Evolutionary conservation across 2,329 filamentous ascomycete genomes (phyloP).

Genomic region (Alternaria triticina): DNA sequence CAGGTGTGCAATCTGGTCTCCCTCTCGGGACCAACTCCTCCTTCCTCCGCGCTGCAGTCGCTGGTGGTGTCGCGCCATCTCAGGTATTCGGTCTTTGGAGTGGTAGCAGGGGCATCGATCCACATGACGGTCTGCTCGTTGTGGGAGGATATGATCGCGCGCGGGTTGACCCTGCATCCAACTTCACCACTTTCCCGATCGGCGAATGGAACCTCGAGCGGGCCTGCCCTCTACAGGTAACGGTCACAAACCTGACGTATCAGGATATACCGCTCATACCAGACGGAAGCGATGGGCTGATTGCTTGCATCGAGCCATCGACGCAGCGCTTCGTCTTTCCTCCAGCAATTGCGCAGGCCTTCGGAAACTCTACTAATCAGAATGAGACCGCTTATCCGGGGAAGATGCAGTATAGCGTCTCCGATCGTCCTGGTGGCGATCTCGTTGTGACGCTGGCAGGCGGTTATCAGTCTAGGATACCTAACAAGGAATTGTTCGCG

Average conservation of each 20-base stretch:
- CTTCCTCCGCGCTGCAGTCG: slow-evolving; percentile 14
- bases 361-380: not conserved
- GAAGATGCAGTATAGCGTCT: slow-evolving; percentile 7
- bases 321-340: slow-evolving; percentile 12
- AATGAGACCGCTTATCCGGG: slow-evolving; percentile 6
- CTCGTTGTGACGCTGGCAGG: slow-evolving; percentile 6
- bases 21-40: slow-evolving; percentile 17
- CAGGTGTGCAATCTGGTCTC: slow-evolving; percentile 11
- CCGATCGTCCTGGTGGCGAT: slow-evolving; percentile 5
- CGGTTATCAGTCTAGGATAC: slow-evolving; percentile 10
- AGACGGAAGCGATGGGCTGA: not conserved
- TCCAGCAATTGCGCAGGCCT: slow-evolving; percentile 1
- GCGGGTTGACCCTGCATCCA: slow-evolving; percentile 1
- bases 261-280: slow-evolving; percentile 1
- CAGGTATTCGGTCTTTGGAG: slow-evolving; percentile 16
- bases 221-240: slow-evolving; percentile 14
- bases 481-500: slow-evolving; percentile 14
- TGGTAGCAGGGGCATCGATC: slow-evolving; percentile 11
- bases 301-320: slow-evolving; percentile 8
- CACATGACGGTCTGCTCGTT: slow-evolving; percentile 13
- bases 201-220: slow-evolving; percentile 9
- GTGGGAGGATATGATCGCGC: slow-evolving; percentile 18
- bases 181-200: slow-evolving; percentile 12
- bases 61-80: slow-evolving; percentile 12
- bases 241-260: slow-evolving; percentile 8